phyloP scores from a whole-genome alignment of 306 rosid genomes.

The Sphenostylis stenocarpa region DNA sequence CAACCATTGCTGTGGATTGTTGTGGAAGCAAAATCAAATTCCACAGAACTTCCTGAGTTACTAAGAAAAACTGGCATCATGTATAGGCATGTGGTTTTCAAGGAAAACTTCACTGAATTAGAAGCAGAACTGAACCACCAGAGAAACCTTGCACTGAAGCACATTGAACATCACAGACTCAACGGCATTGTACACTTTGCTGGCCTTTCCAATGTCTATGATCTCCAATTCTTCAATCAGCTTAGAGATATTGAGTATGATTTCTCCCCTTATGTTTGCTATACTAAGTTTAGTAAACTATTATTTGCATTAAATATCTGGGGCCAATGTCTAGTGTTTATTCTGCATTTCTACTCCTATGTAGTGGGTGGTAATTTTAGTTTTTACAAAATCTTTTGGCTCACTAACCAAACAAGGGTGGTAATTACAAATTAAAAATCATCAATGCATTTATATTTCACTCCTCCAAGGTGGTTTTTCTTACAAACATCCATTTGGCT shows the following conservation, averaged over 20 bases:
- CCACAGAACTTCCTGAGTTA: constrained; percentile 50
- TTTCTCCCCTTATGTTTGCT: background rate
- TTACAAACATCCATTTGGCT: background rate
- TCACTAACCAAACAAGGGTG: constrained; percentile 16
- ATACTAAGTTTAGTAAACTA: background rate
- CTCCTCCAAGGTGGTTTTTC: background rate
- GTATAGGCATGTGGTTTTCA: constrained; percentile 86
- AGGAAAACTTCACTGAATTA: constrained; percentile 68
- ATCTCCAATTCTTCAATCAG: constrained; percentile 80
- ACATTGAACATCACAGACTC: constrained; percentile 82
- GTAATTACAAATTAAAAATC: background rate
- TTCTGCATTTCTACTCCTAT: background rate
- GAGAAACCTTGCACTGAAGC: constrained; percentile 81
- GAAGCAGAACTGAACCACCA: constrained; percentile 84
- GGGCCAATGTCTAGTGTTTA: background rate
- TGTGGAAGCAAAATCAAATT: constrained; percentile 58
- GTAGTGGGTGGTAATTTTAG: constrained; percentile 5
- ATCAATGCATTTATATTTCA: background rate
- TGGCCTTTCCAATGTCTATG: constrained; percentile 80
- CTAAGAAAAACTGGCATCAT: constrained; percentile 80
- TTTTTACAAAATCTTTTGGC: background rate
- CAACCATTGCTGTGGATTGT: constrained; percentile 93
- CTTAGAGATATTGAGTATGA: constrained; percentile 83
- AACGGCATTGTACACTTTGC: constrained; percentile 95
- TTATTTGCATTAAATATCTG: background rate